Evolutionary conservation across 441 rosid species (phyloP), one percentile per base, ranked within the genome.

Genomic region (Mallotus japonicus): DNA sequence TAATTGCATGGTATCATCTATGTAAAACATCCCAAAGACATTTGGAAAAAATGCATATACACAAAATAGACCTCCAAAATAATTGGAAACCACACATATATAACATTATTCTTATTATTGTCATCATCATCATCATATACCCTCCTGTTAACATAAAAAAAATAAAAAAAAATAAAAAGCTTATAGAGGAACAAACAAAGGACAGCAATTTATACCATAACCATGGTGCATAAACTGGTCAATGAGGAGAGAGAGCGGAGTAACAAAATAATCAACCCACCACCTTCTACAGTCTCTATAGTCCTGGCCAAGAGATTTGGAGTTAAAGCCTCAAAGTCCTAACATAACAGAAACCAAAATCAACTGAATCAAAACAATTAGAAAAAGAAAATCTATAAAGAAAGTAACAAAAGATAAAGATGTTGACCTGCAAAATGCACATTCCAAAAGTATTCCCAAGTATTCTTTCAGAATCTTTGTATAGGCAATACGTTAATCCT

Each of bases 201-300:
- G 19, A 14, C 0, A 42, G 59, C 51, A 70, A 49, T 69, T 73
- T 88, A 49, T 91, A 95, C 99, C 99, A 95, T 95, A 68, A 91
- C 95, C 99, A 95, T 95, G 17, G 97, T 95, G 85, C 73, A 95
- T 57, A 95, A 86, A 77, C 97, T 88, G 73, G 97, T 95, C 75
- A 95, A 75, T 0, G 97, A 93, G 24, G 89, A 78, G 62, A 95
- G 95, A 73, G 98, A 89, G 50, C 91, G 92, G 22, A 95, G 85
- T 76, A 95, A 78, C 81, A 95, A 78, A 15, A 95, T 84, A 80
- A 95, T 80, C 79, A 95, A 67, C 64, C 99, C 98, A 67, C 98
- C 99, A 72, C 99, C 99, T 82, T 95, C 94, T 65, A 95, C 99
- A n/a, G 99, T 95, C 80, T 95, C 99, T 65, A 93, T 90, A 1